Conservation (phyloP, 164 flowering plant species). For the Tetracentron sinense region DNA sequence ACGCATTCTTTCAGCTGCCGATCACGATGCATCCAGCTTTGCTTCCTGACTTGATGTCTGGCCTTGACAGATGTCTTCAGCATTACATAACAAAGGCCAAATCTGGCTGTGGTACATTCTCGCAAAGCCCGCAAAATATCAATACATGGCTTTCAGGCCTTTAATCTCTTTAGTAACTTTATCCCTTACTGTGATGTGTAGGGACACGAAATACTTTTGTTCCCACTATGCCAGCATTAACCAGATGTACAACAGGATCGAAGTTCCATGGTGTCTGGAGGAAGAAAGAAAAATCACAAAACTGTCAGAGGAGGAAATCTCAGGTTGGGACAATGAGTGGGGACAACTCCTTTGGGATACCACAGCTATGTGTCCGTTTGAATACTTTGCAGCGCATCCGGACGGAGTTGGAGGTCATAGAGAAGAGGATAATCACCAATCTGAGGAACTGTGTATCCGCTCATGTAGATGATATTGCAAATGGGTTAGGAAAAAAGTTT, state of each 20-base stretch:
- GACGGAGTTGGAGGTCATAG: constrained; percentile 52
- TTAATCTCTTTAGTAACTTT: constrained; percentile 3
- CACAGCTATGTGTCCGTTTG: constrained; percentile 77
- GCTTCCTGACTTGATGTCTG: constrained; percentile 80
- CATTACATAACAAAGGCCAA: constrained; percentile 78
- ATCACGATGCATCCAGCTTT: constrained; percentile 85
- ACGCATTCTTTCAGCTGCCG: constrained; percentile 87
- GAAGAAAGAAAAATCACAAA: constrained; percentile 70
- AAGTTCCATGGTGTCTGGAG: constrained; percentile 68
- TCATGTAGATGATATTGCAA: constrained; percentile 27
- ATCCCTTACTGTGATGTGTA: constrained; percentile 24
- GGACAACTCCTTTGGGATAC: constrained; percentile 41
- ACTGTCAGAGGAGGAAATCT: constrained; percentile 47
- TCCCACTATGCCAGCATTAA: constrained; percentile 90
- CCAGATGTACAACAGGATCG: constrained; percentile 75
- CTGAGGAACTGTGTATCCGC: constrained; percentile 45
- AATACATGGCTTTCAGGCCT: neutral
- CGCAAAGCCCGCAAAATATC: neutral
- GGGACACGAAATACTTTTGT: constrained; percentile 72
- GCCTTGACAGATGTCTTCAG: constrained; percentile 82
- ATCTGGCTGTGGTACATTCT: constrained; percentile 87
- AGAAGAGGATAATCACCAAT: constrained; percentile 38
- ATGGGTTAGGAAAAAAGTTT: constrained; percentile 44
- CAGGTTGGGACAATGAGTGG: constrained; percentile 51
- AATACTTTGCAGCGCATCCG: constrained; percentile 71